Evolutionary conservation across 352 stramenopile species (phyloP).

Genomic region (Thraustochytrium sp.): DNA sequence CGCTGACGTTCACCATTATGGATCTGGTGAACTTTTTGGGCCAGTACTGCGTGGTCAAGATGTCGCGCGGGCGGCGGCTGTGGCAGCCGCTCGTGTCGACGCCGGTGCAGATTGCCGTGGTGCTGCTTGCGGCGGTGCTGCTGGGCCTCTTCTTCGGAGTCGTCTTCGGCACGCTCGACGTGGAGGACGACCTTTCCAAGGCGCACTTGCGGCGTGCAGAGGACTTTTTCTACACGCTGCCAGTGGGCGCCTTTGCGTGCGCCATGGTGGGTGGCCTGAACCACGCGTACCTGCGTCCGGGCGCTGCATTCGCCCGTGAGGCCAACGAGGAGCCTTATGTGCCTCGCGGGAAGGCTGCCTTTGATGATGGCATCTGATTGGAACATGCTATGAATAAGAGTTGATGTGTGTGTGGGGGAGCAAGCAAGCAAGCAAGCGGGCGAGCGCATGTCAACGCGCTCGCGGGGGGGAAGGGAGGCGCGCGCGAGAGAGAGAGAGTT

Average conservation of each 20-base stretch:
- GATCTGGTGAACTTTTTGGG: slow-evolving; percentile 35
- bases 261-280: slow-evolving; percentile 4
- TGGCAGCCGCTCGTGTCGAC: slow-evolving; percentile 31
- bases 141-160: slow-evolving; percentile 36
- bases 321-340: not conserved
- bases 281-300: not conserved
- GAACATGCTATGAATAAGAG: not conserved
- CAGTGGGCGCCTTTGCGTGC: slow-evolving; percentile 12
- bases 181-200: slow-evolving; percentile 5
- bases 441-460: too few relatives aligned
- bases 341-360: slow-evolving; percentile 25
- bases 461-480: too few relatives aligned
- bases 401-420: not conserved
- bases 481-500: too few relatives aligned
- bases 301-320: not conserved
- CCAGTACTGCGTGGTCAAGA: slow-evolving; percentile 13
- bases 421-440: not conserved
- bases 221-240: slow-evolving; percentile 24
- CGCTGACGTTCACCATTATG: slow-evolving; percentile 37
- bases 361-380: slow-evolving; percentile 30
- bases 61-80: not conserved
- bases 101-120: not conserved
- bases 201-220: not conserved
- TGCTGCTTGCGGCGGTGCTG: not conserved
- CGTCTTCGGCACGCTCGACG: slow-evolving; percentile 38